Conservation (phyloP, 345 rosid species). For the Erodium maritimum region DNA sequence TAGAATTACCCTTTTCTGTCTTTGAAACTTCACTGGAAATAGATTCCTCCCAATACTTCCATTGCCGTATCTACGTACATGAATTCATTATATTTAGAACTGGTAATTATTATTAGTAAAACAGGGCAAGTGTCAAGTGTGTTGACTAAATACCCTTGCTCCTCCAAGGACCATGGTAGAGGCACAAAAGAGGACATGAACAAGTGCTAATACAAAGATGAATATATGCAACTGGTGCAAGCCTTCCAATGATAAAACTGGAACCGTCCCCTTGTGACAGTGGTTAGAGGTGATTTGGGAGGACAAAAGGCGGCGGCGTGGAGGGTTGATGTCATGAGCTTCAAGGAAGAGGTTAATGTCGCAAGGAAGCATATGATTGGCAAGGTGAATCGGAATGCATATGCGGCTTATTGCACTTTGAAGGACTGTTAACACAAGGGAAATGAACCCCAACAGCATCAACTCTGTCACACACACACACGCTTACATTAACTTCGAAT, state of each 20-base stretch:
- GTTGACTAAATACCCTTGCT: constrained; percentile 38
- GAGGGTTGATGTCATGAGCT: constrained; percentile 10
- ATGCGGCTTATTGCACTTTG: constrained; percentile 40
- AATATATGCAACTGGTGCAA: constrained; percentile 82
- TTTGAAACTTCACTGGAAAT: neutral
- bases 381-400: constrained; percentile 48
- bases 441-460: constrained; percentile 92
- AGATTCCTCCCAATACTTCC: constrained; percentile 67
- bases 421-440: constrained; percentile 58
- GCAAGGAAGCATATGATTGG: constrained; percentile 65
- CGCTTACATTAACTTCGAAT: neutral
- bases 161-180: constrained; percentile 71
- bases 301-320: constrained; percentile 32
- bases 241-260: constrained; percentile 58
- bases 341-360: neutral
- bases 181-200: constrained; percentile 69
- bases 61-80: constrained; percentile 46
- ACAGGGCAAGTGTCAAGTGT: too few relatives aligned
- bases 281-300: neutral
- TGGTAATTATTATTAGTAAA: too few relatives aligned
- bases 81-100: too few relatives aligned
- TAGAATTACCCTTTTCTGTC: constrained; percentile 9
- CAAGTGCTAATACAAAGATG: constrained; percentile 73
- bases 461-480: constrained; percentile 37
- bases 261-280: constrained; percentile 46